Evolutionary conservation across 345 rosid species (phyloP), one percentile per base, ranked within the genome.

Genomic region (Populus ilicifolia): DNA sequence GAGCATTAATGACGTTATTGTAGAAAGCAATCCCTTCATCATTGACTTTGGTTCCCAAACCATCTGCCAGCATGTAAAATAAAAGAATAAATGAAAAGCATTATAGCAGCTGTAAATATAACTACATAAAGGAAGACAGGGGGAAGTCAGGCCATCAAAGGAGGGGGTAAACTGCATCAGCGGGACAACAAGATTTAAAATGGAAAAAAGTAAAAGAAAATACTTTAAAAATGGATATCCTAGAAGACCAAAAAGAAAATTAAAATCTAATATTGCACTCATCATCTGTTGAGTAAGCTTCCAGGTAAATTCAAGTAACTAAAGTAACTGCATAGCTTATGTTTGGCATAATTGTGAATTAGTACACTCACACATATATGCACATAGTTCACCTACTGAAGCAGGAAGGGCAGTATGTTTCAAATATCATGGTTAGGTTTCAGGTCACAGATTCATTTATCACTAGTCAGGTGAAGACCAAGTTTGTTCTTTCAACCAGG

Each of bases 1-100:
- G 80, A 66, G 75, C 29, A 75, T 73, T 77, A 62, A 81, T 81
- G 75, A 81, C 11, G 64, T 74, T 81, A 68, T 81, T 81, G 77
- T 81, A 81, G 75, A 81, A 81, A 27, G 75, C 67, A 63, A 81
- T 43, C 68, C 84, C 84, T 48, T 81, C 78, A 2, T 77, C 75
- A 30, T 81, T 81, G 10, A 77, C 78, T 64, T 77, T 72, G 29
- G 65, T 38, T 39, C 81, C 81, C 67, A 65, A 46, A 77, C 84
- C 81, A 77, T 81, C 84, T 81, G 75, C 16, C 35, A 52, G 67
- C 36, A 69, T 17, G 6, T 27, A 52, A 48, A 75, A 25, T 8
- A 48, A 9, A 48, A 13, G 13, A 5, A 78, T 33, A 63, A 35
- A 56, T 41, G 73, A 79, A 44, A 62, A 33, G 12, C 14, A 12